Percentiles rank a stretch among this genome's conserved stretches.
phyloP scores from a whole-genome alignment of 2,329 filamentous ascomycete genomes.

The Coleophoma cylindrospora region DNA sequence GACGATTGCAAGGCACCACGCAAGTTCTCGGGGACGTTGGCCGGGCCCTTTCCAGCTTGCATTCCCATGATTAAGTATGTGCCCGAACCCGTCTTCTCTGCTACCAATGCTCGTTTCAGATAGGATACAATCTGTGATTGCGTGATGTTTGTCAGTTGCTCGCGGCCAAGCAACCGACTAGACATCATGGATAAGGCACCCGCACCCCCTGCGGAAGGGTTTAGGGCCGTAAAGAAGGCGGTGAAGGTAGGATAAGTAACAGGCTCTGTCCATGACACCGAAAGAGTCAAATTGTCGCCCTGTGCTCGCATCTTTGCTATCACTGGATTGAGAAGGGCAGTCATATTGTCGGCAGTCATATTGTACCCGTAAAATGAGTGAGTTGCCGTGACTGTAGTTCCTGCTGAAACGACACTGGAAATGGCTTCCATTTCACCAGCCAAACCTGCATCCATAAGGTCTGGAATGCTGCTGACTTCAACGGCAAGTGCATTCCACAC shows the following conservation, averaged over 20 bases:
- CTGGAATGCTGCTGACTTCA: background rate
- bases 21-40: background rate
- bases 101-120: conserved; percentile 20
- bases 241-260: background rate
- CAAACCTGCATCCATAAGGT: conserved; percentile 7
- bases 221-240: background rate
- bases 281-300: background rate
- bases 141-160: conserved; percentile 4
- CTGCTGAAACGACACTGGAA: background rate
- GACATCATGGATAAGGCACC: conserved; percentile 2
- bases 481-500: conserved; percentile 4
- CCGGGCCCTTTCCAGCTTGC: conserved; percentile 3
- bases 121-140: conserved; percentile 27
- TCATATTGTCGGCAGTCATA: background rate
- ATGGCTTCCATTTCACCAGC: background rate
- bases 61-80: conserved; percentile 20
- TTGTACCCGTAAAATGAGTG: background rate
- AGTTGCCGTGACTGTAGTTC: background rate
- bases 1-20: conserved; percentile 4
- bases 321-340: background rate
- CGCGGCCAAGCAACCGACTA: conserved; percentile 13
- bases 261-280: background rate
- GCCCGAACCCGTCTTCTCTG: conserved; percentile 22
- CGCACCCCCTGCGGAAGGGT: background rate
- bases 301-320: background rate